phyloP scores from a whole-genome alignment of 805 yeast species.

The Blastobotrys mokoenaii region DNA sequence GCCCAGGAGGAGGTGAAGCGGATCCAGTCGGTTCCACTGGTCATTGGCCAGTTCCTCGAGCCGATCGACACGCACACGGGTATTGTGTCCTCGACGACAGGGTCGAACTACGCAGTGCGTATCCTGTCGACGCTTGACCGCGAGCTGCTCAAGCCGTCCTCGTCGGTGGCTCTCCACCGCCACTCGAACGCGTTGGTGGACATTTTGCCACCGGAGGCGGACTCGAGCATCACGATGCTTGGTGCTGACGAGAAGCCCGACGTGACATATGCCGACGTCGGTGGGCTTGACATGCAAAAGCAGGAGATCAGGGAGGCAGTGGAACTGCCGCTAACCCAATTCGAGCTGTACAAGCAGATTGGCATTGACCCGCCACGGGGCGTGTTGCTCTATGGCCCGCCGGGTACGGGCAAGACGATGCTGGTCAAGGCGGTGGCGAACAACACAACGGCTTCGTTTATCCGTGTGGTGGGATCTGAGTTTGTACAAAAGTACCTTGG shows the following conservation, averaged over 20 bases:
- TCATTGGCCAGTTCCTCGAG: slow-evolving; percentile 95
- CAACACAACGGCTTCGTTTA: slow-evolving; percentile 89
- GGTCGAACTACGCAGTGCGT: slow-evolving; percentile 93
- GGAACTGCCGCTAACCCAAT: slow-evolving; percentile 91
- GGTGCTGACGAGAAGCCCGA: slow-evolving; percentile 94
- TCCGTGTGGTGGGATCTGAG: slow-evolving; percentile 96
- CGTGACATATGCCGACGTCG: slow-evolving; percentile 95
- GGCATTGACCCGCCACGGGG: slow-evolving; percentile 99
- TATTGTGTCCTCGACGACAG: slow-evolving; percentile 94
- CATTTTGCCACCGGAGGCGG: slow-evolving; percentile 97
- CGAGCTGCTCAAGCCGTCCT: slow-evolving; percentile 87
- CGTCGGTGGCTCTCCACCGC: slow-evolving; percentile 95
- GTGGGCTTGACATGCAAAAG: slow-evolving; percentile 98
- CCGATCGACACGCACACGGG: slow-evolving; percentile 96
- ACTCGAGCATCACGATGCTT: slow-evolving; percentile 88
- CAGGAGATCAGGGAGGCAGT: slow-evolving; percentile 99
- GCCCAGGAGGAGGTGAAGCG: slow-evolving; percentile 98
- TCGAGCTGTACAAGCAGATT: slow-evolving; percentile 90
- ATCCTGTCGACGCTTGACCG: slow-evolving; percentile 91
- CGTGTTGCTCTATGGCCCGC: slow-evolving; percentile 96
- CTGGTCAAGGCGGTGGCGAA: slow-evolving; percentile 98
- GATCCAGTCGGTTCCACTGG: slow-evolving; percentile 94
- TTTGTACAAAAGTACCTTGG: slow-evolving; percentile 97
- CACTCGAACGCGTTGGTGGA: slow-evolving; percentile 97
- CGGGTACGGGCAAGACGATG: slow-evolving; percentile 99